These are phyloP conservation scores for Vicia sativa DNA, from an alignment of 306 rosid species.

Conservation along the genomic window DNA sequence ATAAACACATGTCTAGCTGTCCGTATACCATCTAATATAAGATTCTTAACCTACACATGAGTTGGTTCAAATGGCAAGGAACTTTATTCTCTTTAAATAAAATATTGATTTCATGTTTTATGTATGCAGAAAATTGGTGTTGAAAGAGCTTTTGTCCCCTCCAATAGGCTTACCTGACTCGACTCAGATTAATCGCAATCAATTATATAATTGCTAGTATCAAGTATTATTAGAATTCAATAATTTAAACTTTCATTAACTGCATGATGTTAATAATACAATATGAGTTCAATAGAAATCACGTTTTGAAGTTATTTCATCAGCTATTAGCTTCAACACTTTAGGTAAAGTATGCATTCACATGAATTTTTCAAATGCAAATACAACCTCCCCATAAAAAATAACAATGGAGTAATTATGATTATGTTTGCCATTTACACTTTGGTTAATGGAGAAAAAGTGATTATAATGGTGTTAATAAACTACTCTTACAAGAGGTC, in stretches of 20 bases:
- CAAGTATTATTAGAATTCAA: background rate
- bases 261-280: background rate
- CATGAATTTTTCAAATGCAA: constrained; percentile 36
- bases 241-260: constrained; percentile 9
- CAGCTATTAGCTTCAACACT: constrained; percentile 1
- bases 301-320: background rate
- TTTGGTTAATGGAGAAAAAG: constrained; percentile 35
- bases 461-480: constrained; percentile 42
- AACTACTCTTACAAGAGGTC: constrained; percentile 35
- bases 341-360: constrained; percentile 21
- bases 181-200: too few relatives aligned
- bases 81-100: background rate
- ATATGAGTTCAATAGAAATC: constrained; percentile 17
- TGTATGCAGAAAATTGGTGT: background rate
- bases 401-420: constrained; percentile 40
- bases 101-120: background rate
- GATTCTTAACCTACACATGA: background rate
- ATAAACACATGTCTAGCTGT: too few relatives aligned
- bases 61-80: background rate
- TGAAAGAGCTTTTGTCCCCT: background rate
- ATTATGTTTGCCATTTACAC: constrained; percentile 47
- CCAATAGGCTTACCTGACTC: too few relatives aligned
- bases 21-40: too few relatives aligned
- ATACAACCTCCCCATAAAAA: constrained; percentile 34
- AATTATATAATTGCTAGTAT: too few relatives aligned